phyloP scores from a whole-genome alignment of 352 stramenopile genomes.

The Thalassiosira mediterranea region DNA sequence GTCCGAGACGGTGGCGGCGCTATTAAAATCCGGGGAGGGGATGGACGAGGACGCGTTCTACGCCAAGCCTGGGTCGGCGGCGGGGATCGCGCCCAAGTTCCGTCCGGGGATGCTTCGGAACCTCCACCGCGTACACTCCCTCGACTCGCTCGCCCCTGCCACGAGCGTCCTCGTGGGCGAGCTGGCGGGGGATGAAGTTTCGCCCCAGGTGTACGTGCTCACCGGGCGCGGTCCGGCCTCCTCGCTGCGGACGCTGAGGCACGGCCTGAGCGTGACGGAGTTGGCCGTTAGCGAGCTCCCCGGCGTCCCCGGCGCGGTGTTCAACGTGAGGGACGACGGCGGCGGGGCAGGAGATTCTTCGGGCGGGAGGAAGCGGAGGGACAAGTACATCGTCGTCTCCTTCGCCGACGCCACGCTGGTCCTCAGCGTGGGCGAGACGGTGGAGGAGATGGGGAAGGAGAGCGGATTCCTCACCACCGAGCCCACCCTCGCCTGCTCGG shows the following conservation, averaged over 20 bases:
- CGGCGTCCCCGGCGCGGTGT: slow-evolving; percentile 93
- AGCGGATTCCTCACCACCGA: slow-evolving; percentile 94
- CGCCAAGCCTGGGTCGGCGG: slow-evolving; percentile 39
- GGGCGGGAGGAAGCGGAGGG: slow-evolving; percentile 57
- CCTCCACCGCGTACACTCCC: slow-evolving; percentile 70
- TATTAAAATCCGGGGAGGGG: slow-evolving; percentile 28
- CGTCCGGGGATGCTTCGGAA: slow-evolving; percentile 82
- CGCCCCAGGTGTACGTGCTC: slow-evolving; percentile 95
- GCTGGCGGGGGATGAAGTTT: slow-evolving; percentile 89
- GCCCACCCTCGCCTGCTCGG: slow-evolving; percentile 92
- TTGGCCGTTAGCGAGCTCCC: slow-evolving; percentile 95
- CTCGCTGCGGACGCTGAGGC: slow-evolving; percentile 93
- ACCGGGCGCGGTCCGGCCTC: slow-evolving; percentile 92
- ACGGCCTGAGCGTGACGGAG: slow-evolving; percentile 95
- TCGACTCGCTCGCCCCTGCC: slow-evolving; percentile 92
- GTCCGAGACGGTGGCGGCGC: slow-evolving; percentile 33
- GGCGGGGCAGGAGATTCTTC: too few relatives aligned
- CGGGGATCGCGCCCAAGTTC: slow-evolving; percentile 73
- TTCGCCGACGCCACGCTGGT: slow-evolving; percentile 99
- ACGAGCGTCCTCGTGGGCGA: slow-evolving; percentile 96
- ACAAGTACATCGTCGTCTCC: slow-evolving; percentile 98
- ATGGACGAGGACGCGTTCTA: slow-evolving; percentile 45
- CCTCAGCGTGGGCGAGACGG: slow-evolving; percentile 94
- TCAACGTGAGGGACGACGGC: slow-evolving; percentile 89
- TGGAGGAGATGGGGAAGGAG: slow-evolving; percentile 93